Percentiles rank a stretch among this genome's conserved stretches.
Conservation (phyloP, 768 basidiomycete species). For the Trametes maxima region DNA sequence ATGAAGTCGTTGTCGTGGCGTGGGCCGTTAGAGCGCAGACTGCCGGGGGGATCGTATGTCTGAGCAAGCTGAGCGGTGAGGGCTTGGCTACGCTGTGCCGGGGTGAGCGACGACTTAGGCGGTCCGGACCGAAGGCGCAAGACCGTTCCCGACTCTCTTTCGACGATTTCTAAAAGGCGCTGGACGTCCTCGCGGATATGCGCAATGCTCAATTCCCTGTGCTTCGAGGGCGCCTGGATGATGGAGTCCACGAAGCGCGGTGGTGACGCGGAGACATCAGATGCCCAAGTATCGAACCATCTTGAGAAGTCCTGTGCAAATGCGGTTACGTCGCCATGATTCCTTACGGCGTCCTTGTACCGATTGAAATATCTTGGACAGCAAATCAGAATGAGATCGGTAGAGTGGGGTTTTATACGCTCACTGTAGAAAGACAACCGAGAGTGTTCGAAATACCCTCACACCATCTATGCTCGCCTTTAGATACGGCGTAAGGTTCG, state of each 20-base stretch:
- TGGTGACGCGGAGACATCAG: slow-evolving; percentile 21
- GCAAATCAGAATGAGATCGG: too few relatives aligned
- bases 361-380: slow-evolving; percentile 32
- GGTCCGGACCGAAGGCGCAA: slow-evolving; percentile 3
- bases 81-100: slow-evolving; percentile 16
- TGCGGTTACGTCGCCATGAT: slow-evolving; percentile 17
- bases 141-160: slow-evolving; percentile 24
- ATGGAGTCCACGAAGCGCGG: slow-evolving; percentile 29
- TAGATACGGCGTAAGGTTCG: slow-evolving; percentile 31
- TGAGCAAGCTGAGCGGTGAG: slow-evolving; percentile 24
- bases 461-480: slow-evolving; percentile 36
- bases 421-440: slow-evolving; percentile 55
- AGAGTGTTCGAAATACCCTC: slow-evolving; percentile 49
- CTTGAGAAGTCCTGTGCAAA: slow-evolving; percentile 28
- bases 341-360: slow-evolving; percentile 31
- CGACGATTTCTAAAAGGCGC: slow-evolving; percentile 28
- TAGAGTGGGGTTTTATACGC: slow-evolving; percentile 18
- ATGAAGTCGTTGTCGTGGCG: slow-evolving; percentile 71
- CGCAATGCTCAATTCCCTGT: slow-evolving; percentile 18
- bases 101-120: neutral
- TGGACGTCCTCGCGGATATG: slow-evolving; percentile 25
- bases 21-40: slow-evolving; percentile 47
- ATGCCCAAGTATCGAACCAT: slow-evolving; percentile 32
- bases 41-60: slow-evolving; percentile 25
- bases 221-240: neutral